Percentiles rank a stretch among this genome's conserved stretches.
Conservation (phyloP, 371 early-diverging fungal species). For the Encephalitozoon hellem region DNA sequence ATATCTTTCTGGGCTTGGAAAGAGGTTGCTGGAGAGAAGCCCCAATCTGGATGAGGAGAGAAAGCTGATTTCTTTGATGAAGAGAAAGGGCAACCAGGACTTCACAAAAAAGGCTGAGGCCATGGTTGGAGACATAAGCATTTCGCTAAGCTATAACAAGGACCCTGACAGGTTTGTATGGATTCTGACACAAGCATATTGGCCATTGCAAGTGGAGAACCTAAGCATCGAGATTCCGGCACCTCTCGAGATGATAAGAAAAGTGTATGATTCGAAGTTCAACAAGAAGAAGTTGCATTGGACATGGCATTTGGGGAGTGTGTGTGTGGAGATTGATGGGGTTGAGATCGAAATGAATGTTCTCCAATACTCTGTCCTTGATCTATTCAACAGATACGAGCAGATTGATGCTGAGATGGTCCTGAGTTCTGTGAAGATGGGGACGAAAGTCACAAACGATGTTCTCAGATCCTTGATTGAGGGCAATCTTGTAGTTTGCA, state of each 20-base stretch:
- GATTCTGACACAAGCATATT: conserved; percentile 19
- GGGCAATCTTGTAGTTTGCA: neutral
- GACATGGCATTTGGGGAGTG: conserved; percentile 16
- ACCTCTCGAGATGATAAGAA: neutral
- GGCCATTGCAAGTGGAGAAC: neutral
- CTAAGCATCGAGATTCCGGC: neutral
- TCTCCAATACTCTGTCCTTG: conserved; percentile 15
- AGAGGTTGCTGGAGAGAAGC: neutral
- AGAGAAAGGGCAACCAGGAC: neutral
- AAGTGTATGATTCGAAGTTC: neutral
- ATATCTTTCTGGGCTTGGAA: conserved; percentile 7
- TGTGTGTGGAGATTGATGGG: neutral
- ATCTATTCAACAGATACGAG: neutral
- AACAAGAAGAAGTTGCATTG: neutral
- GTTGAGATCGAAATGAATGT: conserved; percentile 14
- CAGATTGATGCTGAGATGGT: neutral
- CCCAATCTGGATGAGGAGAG: conserved; percentile 12
- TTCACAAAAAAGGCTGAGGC: conserved; percentile 8
- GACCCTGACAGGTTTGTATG: neutral
- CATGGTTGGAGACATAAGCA: conserved; percentile 18
- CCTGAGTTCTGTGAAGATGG: neutral
- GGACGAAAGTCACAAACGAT: neutral
- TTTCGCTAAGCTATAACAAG: neutral
- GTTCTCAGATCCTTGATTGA: neutral
- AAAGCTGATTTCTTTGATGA: conserved; percentile 3